Base-by-base conservation (phyloP, 257 asterid genomes). In the Paraleonurus japonicus region DNA sequence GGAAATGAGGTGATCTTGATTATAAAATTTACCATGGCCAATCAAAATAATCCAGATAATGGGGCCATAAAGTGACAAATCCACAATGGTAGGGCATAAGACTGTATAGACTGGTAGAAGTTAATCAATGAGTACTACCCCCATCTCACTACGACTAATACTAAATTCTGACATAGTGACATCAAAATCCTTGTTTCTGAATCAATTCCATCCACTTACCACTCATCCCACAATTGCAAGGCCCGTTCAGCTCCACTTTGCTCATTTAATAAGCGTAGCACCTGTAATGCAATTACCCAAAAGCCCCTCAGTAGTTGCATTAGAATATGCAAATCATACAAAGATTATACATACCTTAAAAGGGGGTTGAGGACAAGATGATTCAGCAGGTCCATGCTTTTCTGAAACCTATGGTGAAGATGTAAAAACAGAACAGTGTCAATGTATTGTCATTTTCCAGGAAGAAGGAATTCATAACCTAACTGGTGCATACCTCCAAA, bases 161-260 rank as follows among this genome's bases (percentile, higher is more conserved):
- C 60, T 67, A 60, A 24, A 64, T 65, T 23, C 30, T 58, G 50
- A 51, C 48, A 65, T 45, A 72, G 33, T 58, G 50, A 51, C 48
- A 65, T 45, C 75, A 43, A 5, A 62, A 50, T 20, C 71, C 68
- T 53, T 61, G 53, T 55, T 32, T 41, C 69, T 27, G 27, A 28
- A 70, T 28, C 10, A 75, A 57, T 45, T 7, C 53, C 27, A 72
- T 53, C 72, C 69, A 81, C 84, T 69, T 74, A 94, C 99, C 99
- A 94, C 75, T 88, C 95, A 76, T 91, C 98, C 93, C 90, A 81
- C 83, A 94, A 76, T 10, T 84, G 92, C 81, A 84, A 88, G 58
- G 77, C 78, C 73, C 85, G 82, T 81, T 94, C 98, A 65, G 84
- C 89, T 81, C 98, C 96, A 73, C 84, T 86, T 79, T 87, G 89